Percentiles rank a stretch among this genome's conserved stretches.
Evolutionary conservation across 2,329 filamentous ascomycete species (phyloP).

Genomic region (Fusarium euwallaceae): DNA sequence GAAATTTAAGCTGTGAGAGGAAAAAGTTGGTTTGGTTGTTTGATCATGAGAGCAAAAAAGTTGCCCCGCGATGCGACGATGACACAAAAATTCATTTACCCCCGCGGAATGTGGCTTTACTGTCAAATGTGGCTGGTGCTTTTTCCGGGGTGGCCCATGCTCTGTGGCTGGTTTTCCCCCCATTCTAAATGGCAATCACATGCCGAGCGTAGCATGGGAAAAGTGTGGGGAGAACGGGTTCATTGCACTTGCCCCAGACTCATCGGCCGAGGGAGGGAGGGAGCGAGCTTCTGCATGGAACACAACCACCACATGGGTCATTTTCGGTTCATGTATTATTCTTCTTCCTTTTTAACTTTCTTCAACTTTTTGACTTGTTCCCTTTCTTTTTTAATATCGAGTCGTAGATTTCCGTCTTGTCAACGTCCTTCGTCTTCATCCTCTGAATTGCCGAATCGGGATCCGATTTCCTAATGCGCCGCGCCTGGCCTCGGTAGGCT

Average conservation of each 20-base stretch:
- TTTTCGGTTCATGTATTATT: slow-evolving; percentile 24
- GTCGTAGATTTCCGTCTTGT: neutral
- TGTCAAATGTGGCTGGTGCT: slow-evolving; percentile 23
- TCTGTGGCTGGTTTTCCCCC: slow-evolving; percentile 23
- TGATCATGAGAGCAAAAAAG: slow-evolving; percentile 28
- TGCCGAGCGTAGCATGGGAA: slow-evolving; percentile 36
- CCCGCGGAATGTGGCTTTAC: slow-evolving; percentile 35
- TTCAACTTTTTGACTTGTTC: neutral
- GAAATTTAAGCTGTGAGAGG: neutral
- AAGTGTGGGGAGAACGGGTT: slow-evolving; percentile 44
- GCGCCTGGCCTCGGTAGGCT: slow-evolving; percentile 22
- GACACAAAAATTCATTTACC: slow-evolving; percentile 29
- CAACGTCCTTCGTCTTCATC: neutral
- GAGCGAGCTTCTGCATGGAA: slow-evolving; percentile 32
- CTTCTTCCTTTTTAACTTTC: slow-evolving; percentile 9
- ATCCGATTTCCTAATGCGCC: slow-evolving; percentile 28
- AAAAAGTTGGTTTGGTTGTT: neutral
- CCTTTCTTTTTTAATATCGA: neutral
- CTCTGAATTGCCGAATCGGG: slow-evolving; percentile 11
- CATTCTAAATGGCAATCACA: slow-evolving; percentile 44
- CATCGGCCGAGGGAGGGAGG: slow-evolving; percentile 45
- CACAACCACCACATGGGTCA: slow-evolving; percentile 26
- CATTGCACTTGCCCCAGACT: slow-evolving; percentile 44
- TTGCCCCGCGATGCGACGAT: slow-evolving; percentile 45
- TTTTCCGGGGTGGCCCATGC: neutral